These are phyloP conservation scores for Acanthamoeba culbertsoni DNA, from an alignment of 208 protist genomes.

Conservation along the genomic window DNA sequence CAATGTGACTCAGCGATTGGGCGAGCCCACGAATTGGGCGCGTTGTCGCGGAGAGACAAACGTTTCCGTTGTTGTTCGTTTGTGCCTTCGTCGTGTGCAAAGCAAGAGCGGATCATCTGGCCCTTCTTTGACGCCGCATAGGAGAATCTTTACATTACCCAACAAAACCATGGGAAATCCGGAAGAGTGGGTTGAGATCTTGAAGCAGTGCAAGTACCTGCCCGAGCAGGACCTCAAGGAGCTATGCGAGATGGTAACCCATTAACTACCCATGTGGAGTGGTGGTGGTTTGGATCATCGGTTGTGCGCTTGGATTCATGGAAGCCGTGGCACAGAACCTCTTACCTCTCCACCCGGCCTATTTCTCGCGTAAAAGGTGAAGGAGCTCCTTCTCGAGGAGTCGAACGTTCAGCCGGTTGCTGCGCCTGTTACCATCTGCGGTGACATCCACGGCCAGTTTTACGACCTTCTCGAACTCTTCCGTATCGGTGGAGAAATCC, in stretches of 20 bases:
- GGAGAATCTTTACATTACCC: not conserved
- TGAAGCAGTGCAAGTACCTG: conserved; percentile 82
- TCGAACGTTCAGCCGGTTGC: conserved; percentile 86
- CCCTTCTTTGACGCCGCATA: too few species aligned
- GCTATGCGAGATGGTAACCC: conserved; percentile 76
- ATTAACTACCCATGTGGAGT: not conserved
- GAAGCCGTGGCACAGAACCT: not conserved
- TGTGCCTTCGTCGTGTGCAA: too few species aligned
- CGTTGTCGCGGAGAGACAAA: too few species aligned
- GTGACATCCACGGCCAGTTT: conserved; percentile 93
- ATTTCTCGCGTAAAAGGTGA: conserved; percentile 71
- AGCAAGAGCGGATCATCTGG: too few species aligned
- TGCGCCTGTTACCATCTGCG: conserved; percentile 89
- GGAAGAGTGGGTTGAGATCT: conserved; percentile 81
- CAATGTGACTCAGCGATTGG: too few species aligned
- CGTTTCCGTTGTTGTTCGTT: too few species aligned
- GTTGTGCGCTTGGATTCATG: not conserved
- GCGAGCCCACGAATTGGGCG: too few species aligned
- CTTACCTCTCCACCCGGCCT: not conserved
- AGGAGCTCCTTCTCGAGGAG: conserved; percentile 89
- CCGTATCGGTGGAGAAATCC: conserved; percentile 84
- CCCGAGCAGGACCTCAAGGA: conserved; percentile 82
- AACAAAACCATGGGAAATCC: conserved; percentile 56
- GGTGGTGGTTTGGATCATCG: not conserved
- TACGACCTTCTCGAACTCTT: conserved; percentile 93